Percentiles rank a stretch among this genome's conserved stretches.
Conservation (phyloP, 176 grass and related monocot genomes). For the Lolium rigidum region DNA sequence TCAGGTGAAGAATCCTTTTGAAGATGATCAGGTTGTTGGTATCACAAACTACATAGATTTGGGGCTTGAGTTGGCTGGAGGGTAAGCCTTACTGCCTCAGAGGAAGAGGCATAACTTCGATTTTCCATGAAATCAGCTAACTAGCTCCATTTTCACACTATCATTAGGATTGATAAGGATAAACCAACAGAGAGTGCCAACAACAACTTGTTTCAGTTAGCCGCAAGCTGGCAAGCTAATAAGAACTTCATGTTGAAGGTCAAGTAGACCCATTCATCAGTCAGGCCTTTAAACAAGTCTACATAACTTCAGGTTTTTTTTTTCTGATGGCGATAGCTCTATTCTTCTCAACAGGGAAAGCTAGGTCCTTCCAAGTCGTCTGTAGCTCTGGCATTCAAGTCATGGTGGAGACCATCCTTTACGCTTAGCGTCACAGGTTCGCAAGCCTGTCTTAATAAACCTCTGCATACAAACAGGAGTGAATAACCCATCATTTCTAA, state of each 20-base stretch:
- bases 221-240: constrained; percentile 95
- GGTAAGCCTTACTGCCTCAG: constrained; percentile 47
- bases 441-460: neutral
- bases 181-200: constrained; percentile 47
- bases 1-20: constrained; percentile 95
- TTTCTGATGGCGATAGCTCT: neutral
- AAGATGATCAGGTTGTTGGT: constrained; percentile 86
- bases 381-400: constrained; percentile 85
- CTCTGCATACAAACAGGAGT: neutral
- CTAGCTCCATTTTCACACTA: constrained; percentile 29
- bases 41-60: constrained; percentile 98
- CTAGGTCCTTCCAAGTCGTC: constrained; percentile 77
- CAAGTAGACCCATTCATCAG: constrained; percentile 25
- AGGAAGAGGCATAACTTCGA: constrained; percentile 14
- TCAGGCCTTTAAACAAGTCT: neutral
- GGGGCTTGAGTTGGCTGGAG: constrained; percentile 81
- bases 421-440: constrained; percentile 86
- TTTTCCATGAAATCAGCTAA: constrained; percentile 3
- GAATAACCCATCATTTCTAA: neutral
- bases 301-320: neutral
- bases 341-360: constrained; percentile 69
- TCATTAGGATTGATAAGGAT: constrained; percentile 64
- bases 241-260: constrained; percentile 98
- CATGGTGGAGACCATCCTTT: constrained; percentile 98
- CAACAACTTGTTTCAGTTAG: constrained; percentile 76